Evolutionary conservation across 2,329 filamentous ascomycete species (phyloP).

Genomic region (Aspergillus persii): DNA sequence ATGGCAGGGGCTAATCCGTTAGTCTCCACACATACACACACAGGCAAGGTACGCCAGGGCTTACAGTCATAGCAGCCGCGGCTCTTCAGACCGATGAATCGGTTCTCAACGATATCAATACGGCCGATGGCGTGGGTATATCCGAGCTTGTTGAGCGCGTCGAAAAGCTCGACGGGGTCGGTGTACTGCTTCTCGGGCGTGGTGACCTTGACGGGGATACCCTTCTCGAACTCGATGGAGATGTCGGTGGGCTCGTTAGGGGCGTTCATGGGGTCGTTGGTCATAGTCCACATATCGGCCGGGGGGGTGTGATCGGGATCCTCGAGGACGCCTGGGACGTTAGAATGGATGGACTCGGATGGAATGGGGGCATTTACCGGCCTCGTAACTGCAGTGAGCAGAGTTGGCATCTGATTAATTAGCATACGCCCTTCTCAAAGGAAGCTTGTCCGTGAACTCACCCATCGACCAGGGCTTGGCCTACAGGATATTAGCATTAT

Average conservation of each 20-base stretch:
- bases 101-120: conserved; percentile 80
- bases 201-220: conserved; percentile 68
- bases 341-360: conserved; percentile 26
- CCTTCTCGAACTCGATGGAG: conserved; percentile 70
- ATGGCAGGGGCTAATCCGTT: conserved; percentile 27
- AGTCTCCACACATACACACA: not conserved
- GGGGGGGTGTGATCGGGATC: conserved; percentile 63
- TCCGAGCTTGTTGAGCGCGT: conserved; percentile 68
- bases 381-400: conserved; percentile 71
- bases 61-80: conserved; percentile 73
- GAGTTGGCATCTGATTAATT: conserved; percentile 43
- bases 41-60: conserved; percentile 31
- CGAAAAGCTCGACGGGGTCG: conserved; percentile 70
- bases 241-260: conserved; percentile 71
- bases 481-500: conserved; percentile 10
- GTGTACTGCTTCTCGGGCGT: conserved; percentile 62
- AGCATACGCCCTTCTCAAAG: not conserved
- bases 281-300: conserved; percentile 73
- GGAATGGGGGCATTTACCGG: conserved; percentile 49
- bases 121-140: conserved; percentile 72
- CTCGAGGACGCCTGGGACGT: conserved; percentile 29
- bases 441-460: conserved; percentile 49
- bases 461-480: conserved; percentile 56
- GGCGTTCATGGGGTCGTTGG: conserved; percentile 65
- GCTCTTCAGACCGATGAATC: conserved; percentile 76